These are phyloP conservation scores for Pichia ethanolica DNA, from an alignment of 805 yeast species.

Conservation along the genomic window DNA sequence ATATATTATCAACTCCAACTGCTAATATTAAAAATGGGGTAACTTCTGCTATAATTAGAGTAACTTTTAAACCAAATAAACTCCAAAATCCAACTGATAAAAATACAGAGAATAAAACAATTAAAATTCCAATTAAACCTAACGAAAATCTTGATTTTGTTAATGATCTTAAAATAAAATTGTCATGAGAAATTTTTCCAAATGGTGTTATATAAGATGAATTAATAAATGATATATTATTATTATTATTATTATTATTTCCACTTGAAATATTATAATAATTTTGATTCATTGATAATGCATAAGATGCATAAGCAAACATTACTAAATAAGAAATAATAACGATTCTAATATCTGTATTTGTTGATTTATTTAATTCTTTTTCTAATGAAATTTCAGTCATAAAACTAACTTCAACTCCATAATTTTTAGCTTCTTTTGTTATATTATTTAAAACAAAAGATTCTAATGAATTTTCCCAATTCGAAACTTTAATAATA, in stretches of 20 bases:
- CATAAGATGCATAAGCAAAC: constrained; percentile 83
- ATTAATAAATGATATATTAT: constrained; percentile 2
- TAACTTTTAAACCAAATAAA: constrained; percentile 69
- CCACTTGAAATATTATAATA: no score
- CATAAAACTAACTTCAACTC: constrained; percentile 61
- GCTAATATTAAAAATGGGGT: constrained; percentile 91
- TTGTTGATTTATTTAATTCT: constrained; percentile 75
- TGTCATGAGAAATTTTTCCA: constrained; percentile 5
- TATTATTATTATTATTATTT: background rate
- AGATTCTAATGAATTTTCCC: constrained; percentile 66
- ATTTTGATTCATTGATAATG: constrained; percentile 33
- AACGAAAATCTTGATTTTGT: constrained; percentile 58
- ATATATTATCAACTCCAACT: constrained; percentile 90
- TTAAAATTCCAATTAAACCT: constrained; percentile 77
- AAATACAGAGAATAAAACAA: constrained; percentile 72
- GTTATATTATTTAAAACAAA: constrained; percentile 38
- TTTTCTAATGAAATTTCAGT: constrained; percentile 81
- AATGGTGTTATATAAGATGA: constrained; percentile 3
- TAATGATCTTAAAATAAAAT: constrained; percentile 17
- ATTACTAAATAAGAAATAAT: constrained; percentile 70
- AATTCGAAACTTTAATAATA: constrained; percentile 36
- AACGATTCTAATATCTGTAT: constrained; percentile 67
- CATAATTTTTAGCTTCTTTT: constrained; percentile 40
- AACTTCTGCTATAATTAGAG: constrained; percentile 91
- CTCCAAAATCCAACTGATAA: constrained; percentile 82